These are phyloP conservation scores for Lipomyces yamadae DNA, from an alignment of 805 yeast genomes.

Conservation along the genomic window DNA sequence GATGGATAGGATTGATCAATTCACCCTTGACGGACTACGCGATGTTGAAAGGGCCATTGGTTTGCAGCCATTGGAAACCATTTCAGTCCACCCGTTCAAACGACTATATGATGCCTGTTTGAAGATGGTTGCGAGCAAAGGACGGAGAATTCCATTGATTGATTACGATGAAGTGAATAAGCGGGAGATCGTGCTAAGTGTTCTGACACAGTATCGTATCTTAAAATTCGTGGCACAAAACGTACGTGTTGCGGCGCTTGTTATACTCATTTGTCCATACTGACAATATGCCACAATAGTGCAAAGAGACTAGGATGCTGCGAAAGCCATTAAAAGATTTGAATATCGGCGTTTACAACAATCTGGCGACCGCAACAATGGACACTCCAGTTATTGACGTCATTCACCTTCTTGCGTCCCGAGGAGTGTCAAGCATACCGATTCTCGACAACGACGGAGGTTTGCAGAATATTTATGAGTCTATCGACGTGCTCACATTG, in stretches of 20 bases:
- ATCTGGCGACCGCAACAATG: constrained; percentile 81
- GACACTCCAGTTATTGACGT: constrained; percentile 93
- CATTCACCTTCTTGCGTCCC: constrained; percentile 75
- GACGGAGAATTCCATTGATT: constrained; percentile 91
- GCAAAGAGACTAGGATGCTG: constrained; percentile 88
- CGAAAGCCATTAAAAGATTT: constrained; percentile 75
- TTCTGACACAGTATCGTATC: constrained; percentile 93
- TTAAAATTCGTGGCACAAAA: constrained; percentile 93
- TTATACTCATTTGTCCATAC: constrained; percentile 49
- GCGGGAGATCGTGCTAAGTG: constrained; percentile 92
- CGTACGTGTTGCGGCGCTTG: constrained; percentile 31
- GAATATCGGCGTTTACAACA: constrained; percentile 61
- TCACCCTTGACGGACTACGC: constrained; percentile 76
- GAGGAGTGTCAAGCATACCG: constrained; percentile 90
- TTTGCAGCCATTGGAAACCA: constrained; percentile 82
- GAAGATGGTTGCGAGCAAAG: constrained; percentile 83
- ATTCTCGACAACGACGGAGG: constrained; percentile 76
- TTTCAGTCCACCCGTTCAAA: constrained; percentile 87
- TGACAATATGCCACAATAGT: constrained; percentile 62
- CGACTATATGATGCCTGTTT: constrained; percentile 91
- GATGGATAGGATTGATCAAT: constrained; percentile 81
- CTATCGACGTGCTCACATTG: constrained; percentile 89
- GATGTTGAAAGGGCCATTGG: constrained; percentile 89
- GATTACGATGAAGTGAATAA: constrained; percentile 92
- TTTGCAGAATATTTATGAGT: constrained; percentile 89